Percentiles rank a stretch among this genome's conserved stretches.
Evolutionary conservation across 805 yeast genomes (phyloP).

Genomic region (Candida qinlingensis): DNA sequence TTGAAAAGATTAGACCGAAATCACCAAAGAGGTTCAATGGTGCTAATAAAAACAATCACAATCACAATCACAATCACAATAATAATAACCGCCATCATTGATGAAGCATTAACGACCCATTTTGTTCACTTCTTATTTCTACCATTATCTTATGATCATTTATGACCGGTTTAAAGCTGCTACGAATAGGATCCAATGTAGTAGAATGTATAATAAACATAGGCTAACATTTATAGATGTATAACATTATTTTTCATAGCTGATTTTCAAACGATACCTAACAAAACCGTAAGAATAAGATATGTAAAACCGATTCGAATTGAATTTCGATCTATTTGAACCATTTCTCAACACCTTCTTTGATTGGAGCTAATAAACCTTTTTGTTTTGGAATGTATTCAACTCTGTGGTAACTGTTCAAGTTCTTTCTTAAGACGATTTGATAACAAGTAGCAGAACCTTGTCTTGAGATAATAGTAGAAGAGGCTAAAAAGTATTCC

Average conservation of each 20-base stretch:
- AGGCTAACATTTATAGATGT: too few species aligned
- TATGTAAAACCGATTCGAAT: too few species aligned
- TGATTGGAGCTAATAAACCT: slow-evolving; percentile 59
- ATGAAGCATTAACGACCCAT: neutral
- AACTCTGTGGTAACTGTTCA: slow-evolving; percentile 78
- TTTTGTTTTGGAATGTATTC: slow-evolving; percentile 75
- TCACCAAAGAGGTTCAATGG: slow-evolving; percentile 44
- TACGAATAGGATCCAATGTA: too few species aligned
- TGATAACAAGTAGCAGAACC: slow-evolving; percentile 92
- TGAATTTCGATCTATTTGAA: slow-evolving; percentile 30
- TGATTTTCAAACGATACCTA: too few species aligned
- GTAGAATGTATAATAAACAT: too few species aligned
- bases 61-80: neutral
- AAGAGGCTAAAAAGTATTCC: slow-evolving; percentile 83
- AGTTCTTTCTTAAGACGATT: slow-evolving; percentile 83
- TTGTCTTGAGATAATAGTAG: slow-evolving; percentile 84
- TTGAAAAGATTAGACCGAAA: slow-evolving; percentile 78
- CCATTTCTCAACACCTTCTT: slow-evolving; percentile 50
- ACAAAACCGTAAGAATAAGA: neutral
- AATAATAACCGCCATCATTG: neutral
- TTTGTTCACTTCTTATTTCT: too few species aligned
- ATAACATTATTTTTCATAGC: too few species aligned
- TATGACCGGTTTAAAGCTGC: too few species aligned
- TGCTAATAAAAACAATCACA: neutral
- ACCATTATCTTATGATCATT: too few species aligned